Evolutionary conservation across 768 basidiomycete genomes (phyloP).

Genomic region (Boletellus ananiceps): DNA sequence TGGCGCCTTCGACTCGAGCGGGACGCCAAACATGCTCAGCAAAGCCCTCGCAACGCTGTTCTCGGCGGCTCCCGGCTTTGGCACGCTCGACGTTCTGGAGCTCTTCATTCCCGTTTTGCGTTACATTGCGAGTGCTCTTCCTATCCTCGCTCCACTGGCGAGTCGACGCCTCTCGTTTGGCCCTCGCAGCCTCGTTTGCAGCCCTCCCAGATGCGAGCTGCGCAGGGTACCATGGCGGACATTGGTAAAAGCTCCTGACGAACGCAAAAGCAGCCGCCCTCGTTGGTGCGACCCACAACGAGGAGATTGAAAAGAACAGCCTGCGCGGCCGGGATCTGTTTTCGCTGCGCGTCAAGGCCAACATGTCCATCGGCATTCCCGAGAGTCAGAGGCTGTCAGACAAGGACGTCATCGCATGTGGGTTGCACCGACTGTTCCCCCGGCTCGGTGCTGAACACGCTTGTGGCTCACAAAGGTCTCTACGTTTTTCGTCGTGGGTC

Average conservation of each 20-base stretch:
- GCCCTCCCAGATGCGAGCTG: neutral
- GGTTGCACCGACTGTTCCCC: constrained; percentile 13
- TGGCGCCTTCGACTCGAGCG: neutral
- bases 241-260: neutral
- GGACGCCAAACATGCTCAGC: neutral
- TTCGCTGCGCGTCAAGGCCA: constrained; percentile 38
- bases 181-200: neutral
- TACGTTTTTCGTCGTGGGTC: neutral
- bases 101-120: neutral
- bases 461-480: neutral
- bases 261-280: constrained; percentile 18
- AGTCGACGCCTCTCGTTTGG: no score
- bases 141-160: no score
- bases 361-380: constrained; percentile 41
- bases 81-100: neutral
- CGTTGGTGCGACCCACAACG: constrained; percentile 18
- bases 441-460: neutral
- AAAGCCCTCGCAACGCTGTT: neutral
- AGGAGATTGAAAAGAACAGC: constrained; percentile 31
- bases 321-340: constrained; percentile 49
- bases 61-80: neutral
- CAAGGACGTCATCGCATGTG: constrained; percentile 55
- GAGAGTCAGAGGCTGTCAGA: constrained; percentile 55
- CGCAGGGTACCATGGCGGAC: neutral
- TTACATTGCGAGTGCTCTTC: neutral